Base-by-base conservation (phyloP, 345 rosid species). In the Combretum micranthum region DNA sequence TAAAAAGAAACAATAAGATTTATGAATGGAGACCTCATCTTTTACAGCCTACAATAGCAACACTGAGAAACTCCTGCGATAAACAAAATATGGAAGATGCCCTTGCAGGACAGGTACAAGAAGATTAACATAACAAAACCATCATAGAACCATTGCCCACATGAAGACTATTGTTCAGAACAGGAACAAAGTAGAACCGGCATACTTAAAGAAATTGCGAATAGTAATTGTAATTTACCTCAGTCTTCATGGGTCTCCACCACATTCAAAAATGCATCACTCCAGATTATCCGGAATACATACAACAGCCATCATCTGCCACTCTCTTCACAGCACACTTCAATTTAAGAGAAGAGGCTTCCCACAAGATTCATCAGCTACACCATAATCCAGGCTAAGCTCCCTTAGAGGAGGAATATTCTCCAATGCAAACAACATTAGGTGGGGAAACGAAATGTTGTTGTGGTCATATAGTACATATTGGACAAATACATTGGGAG, bases 371-470 rank as follows among this genome's bases (percentile, higher is more conserved):
- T 93, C 99, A 73, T 83, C 60, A 49, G 61, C 55, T 8, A 57
- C 68, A 79, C 99, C 99, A 63, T 93, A 93, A 61, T 93, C 96
- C 62, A 93, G 88, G 73, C 99, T 89, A 22, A 93, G 87, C 72
- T 93, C 96, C 68, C 83, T 80, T 75, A 93, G 51, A 44, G 99
- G 96, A 59, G 94, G 94, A 46, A 93, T 93, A 57, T 83, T 83
- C 77, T 93, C 99, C 80, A 82, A 52, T 21, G 99, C 88, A 50
- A 93, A 93, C 67, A 93, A 86, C 99, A 87, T 93, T 53, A 87
- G 74, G 47, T 81, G 91, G 53, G 99, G 99, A 56, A 87, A 93
- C 76, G 84, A 86, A 42, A 93, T 64, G 63, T 82, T 89, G 56
- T 82, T 89, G 72, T 93, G 99, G 69, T 93, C 97, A 73, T 87